Conservation (phyloP, 1,284 basidiomycete genomes). For the Trametes polyzona region DNA sequence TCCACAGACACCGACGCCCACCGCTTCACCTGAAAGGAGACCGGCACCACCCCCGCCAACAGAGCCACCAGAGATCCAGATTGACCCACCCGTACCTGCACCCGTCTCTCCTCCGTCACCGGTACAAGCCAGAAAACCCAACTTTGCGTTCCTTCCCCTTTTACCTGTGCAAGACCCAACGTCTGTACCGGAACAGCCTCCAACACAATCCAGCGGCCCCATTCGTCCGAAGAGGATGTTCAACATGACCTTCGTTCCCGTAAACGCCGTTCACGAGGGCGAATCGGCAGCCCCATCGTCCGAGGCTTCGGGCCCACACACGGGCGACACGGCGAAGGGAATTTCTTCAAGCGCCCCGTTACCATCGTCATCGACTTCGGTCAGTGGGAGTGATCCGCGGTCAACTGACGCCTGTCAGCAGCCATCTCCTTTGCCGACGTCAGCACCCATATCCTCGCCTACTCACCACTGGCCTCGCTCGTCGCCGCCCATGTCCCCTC, state of each 20-base stretch:
- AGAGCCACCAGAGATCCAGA: slow-evolving; percentile 17
- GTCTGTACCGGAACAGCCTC: slow-evolving; percentile 16
- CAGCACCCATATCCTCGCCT: not conserved
- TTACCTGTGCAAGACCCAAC: slow-evolving; percentile 31
- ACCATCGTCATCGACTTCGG: slow-evolving; percentile 12
- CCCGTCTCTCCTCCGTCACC: slow-evolving; percentile 6
- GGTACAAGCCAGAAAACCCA: slow-evolving; percentile 14
- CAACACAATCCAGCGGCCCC: slow-evolving; percentile 6
- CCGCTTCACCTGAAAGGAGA: slow-evolving; percentile 21
- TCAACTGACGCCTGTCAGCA: slow-evolving; percentile 16
- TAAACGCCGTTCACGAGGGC: slow-evolving; percentile 24
- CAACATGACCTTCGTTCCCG: slow-evolving; percentile 37
- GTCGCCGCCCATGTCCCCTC: slow-evolving; percentile 6
- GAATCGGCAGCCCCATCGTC: slow-evolving; percentile 6
- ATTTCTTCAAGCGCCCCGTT: slow-evolving; percentile 11
- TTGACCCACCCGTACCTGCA: slow-evolving; percentile 8
- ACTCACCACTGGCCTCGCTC: slow-evolving; percentile 1
- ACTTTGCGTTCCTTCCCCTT: slow-evolving; percentile 34
- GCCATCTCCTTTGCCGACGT: not conserved
- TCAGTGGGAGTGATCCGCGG: slow-evolving; percentile 17
- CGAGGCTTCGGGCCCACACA: not conserved
- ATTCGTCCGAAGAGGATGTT: slow-evolving; percentile 27
- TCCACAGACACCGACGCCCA: slow-evolving; percentile 20
- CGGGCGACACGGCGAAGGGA: not conserved
- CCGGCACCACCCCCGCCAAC: slow-evolving; percentile 15